Base-by-base conservation (phyloP, 2,329 filamentous ascomycete species). In the Erysiphe pisi region DNA sequence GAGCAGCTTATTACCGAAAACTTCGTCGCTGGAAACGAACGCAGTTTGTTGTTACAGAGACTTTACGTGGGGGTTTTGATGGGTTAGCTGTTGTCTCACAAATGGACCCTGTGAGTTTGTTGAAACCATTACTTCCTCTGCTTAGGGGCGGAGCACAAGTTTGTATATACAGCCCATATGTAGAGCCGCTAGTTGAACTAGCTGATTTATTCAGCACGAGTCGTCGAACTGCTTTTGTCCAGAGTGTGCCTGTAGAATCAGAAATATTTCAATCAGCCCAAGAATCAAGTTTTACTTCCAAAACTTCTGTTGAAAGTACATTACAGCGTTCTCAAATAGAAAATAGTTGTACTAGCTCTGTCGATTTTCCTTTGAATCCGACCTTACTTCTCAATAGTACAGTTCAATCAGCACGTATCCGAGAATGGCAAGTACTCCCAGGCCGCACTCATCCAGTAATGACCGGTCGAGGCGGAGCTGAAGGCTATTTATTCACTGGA, bases 371-470 rank as follows among this genome's bases (percentile, higher is more conserved):
- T 0, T 83, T 97, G 20, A 95, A 99, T 82, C 95, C 95, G 0
- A 91, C 93, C 1, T 84, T 97, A 76, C 83, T 99, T 4, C 86
- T 98, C 0, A 92, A 90, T 0, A 89, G 93, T 0, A 89, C 87
- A 18, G 85, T 99, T 76, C 94, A 98, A 84, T 95, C 90, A 1
- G 92, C 90, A 73, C 86, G 93, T 20, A 90, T 91, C 7, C 87
- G 91, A 78, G 86, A 88, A 76, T 98, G 93, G 92, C 95, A 99
- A 84, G 94, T 97, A 1, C 83, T 99, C 71, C 95, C 95, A 0
- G 92, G 93, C 0, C 86, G 95, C 76, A 98, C 95, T 76, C 95
- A 99, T 84, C 95, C 95, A 9, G 83, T 96, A 77, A 99, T 99
- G 95, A 97, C 92, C 78, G 89, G 89, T 56, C 87, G 88, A 61